Evolutionary conservation across 2,329 filamentous ascomycete species (phyloP).

Genomic region (Colletotrichum spaethianum): DNA sequence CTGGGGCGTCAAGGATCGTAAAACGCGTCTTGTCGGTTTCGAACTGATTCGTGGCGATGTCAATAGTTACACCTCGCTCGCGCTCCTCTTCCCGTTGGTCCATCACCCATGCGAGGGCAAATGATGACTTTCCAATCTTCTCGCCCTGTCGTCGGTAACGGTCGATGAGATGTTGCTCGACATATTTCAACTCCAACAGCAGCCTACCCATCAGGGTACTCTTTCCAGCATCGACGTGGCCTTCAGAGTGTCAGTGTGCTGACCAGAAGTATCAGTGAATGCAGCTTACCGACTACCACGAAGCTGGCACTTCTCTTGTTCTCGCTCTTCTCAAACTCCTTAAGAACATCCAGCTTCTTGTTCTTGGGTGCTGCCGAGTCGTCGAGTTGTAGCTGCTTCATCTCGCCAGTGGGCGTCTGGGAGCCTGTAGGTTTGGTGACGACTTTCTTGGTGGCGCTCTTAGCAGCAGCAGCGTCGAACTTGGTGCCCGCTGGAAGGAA

Average conservation of each 20-base stretch:
- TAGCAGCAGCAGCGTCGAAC: conserved; percentile 54
- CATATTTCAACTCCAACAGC: conserved; percentile 87
- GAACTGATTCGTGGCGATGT: conserved; percentile 95
- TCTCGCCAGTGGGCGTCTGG: conserved; percentile 43
- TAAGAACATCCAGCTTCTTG: conserved; percentile 88
- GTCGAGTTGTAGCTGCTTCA: conserved; percentile 61
- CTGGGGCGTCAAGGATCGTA: conserved; percentile 95
- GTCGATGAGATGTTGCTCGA: conserved; percentile 90
- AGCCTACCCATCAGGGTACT: conserved; percentile 98
- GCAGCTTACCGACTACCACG: conserved; percentile 85
- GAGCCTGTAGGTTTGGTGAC: conserved; percentile 53
- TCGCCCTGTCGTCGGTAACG: conserved; percentile 91
- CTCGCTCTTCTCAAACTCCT: conserved; percentile 82
- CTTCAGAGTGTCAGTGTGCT: conserved; percentile 57
- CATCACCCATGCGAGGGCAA: conserved; percentile 96
- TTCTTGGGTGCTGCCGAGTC: conserved; percentile 72
- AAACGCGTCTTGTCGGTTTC: conserved; percentile 90
- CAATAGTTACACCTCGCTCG: conserved; percentile 92
- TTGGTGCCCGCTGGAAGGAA: conserved; percentile 67
- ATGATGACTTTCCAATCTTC: conserved; percentile 93
- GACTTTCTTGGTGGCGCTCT: conserved; percentile 53
- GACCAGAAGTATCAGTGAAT: background rate
- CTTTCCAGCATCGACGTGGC: conserved; percentile 97
- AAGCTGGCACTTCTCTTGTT: conserved; percentile 89
- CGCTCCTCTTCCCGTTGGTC: conserved; percentile 93